Percentiles rank a stretch among this genome's conserved stretches.
These are phyloP conservation scores for Fragosphaeria purpurea DNA, from an alignment of 2,329 filamentous ascomycete species.

Conservation along the genomic window DNA sequence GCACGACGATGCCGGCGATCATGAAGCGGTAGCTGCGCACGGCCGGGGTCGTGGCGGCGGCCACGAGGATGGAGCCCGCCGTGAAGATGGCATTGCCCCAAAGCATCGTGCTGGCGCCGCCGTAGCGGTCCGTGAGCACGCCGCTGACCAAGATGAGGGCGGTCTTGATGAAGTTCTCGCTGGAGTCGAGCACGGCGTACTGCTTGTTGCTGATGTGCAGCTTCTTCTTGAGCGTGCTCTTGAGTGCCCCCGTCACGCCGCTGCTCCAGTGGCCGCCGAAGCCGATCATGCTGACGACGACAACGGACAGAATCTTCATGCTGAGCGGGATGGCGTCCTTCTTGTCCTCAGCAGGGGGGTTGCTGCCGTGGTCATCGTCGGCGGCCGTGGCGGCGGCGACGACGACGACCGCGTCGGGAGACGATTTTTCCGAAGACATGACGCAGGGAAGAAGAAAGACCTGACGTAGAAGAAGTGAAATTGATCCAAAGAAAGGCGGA, in stretches of 20 bases:
- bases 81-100: conserved; percentile 53
- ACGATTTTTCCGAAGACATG: too few species aligned
- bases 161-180: conserved; percentile 53
- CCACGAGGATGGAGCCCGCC: conserved; percentile 47
- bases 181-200: conserved; percentile 48
- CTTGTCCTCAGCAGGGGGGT: too few species aligned
- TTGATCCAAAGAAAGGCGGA: too few species aligned
- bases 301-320: conserved; percentile 10
- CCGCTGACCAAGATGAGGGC: conserved; percentile 44
- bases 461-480: too few species aligned
- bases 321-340: not conserved
- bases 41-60: conserved; percentile 37
- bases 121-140: conserved; percentile 35
- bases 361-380: too few species aligned
- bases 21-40: conserved; percentile 49
- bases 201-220: conserved; percentile 50
- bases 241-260: conserved; percentile 12
- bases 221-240: conserved; percentile 21
- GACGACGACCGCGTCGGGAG: too few species aligned
- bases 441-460: too few species aligned
- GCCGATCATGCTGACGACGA: conserved; percentile 10
- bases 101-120: conserved; percentile 43
- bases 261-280: conserved; percentile 12
- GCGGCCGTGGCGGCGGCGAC: too few species aligned
- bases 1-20: conserved; percentile 45